Conservation (phyloP, 371 early-diverging fungal species). For the Parasitella parasitica region DNA sequence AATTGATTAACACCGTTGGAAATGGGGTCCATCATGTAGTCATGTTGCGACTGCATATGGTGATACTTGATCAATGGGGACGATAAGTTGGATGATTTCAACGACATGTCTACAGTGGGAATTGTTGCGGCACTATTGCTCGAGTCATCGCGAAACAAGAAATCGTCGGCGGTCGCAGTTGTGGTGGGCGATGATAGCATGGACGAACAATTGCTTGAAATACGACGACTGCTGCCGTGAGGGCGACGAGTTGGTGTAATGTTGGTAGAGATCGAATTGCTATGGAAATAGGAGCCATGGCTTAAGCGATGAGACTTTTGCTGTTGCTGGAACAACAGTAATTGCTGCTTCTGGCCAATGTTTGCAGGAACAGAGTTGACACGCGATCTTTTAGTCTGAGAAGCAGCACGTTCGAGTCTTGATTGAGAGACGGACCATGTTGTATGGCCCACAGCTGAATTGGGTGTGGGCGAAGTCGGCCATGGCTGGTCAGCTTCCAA, state of each 20-base stretch:
- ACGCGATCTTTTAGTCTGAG: conserved; percentile 36
- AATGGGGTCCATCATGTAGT: conserved; percentile 25
- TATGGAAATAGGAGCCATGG: conserved; percentile 21
- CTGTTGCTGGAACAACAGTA: conserved; percentile 11
- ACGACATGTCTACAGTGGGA: background rate
- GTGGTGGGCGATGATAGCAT: background rate
- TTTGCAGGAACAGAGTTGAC: conserved; percentile 40
- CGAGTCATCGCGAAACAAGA: background rate
- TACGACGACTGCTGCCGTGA: background rate
- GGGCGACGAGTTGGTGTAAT: background rate
- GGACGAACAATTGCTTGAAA: conserved; percentile 7
- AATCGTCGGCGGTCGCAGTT: background rate
- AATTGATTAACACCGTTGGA: conserved; percentile 30
- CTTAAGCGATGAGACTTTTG: conserved; percentile 23
- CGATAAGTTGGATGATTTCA: background rate
- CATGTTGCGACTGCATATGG: background rate
- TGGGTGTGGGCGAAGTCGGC: background rate
- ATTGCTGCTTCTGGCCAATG: conserved; percentile 27
- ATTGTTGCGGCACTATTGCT: background rate
- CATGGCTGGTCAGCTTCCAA: conserved; percentile 2
- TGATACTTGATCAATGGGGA: background rate
- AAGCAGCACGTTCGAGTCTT: conserved; percentile 15
- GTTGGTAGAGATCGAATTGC: background rate
- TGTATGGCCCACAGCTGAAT: background rate
- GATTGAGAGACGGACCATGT: conserved; percentile 26